phyloP scores from a whole-genome alignment of 495 filamentous ascomycete species.

The Penicillium malachiteum region DNA sequence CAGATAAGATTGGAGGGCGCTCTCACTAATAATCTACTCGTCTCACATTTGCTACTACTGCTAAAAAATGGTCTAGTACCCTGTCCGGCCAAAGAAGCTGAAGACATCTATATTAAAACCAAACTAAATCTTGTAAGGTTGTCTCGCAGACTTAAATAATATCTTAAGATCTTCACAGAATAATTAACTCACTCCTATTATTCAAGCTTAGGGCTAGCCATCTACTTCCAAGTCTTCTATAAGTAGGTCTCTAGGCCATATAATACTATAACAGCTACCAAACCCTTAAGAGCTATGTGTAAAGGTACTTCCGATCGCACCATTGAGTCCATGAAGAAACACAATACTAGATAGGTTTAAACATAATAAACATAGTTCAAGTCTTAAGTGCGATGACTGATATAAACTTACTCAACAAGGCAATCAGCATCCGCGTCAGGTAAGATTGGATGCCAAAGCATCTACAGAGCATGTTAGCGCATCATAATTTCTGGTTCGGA shows the following conservation, averaged over 20 bases:
- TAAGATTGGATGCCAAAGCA: neutral
- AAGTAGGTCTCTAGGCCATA: conserved; percentile 1
- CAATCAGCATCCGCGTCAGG: conserved; percentile 3
- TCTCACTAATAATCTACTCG: conserved; percentile 2
- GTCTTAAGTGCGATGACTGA: neutral
- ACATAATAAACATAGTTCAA: neutral
- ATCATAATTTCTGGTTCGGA: neutral
- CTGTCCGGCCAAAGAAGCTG: conserved; percentile 4
- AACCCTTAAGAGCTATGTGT: neutral
- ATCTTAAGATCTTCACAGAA: too few species aligned
- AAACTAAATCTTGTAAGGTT: neutral
- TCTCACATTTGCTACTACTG: neutral
- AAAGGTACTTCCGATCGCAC: conserved; percentile 3
- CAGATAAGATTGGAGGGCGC: conserved; percentile 2
- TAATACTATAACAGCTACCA: neutral
- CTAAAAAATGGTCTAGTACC: conserved; percentile 1
- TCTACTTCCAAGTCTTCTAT: neutral
- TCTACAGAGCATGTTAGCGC: neutral
- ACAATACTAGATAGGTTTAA: neutral
- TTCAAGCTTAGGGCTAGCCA: neutral
- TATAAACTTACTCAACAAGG: conserved; percentile 1
- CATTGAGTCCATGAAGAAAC: conserved; percentile 7
- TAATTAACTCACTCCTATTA: conserved; percentile 1
- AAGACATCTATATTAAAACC: neutral
- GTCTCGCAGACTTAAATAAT: too few species aligned